These are phyloP conservation scores for Cyberlindnera petersonii DNA, from an alignment of 805 yeast species.

Conservation along the genomic window DNA sequence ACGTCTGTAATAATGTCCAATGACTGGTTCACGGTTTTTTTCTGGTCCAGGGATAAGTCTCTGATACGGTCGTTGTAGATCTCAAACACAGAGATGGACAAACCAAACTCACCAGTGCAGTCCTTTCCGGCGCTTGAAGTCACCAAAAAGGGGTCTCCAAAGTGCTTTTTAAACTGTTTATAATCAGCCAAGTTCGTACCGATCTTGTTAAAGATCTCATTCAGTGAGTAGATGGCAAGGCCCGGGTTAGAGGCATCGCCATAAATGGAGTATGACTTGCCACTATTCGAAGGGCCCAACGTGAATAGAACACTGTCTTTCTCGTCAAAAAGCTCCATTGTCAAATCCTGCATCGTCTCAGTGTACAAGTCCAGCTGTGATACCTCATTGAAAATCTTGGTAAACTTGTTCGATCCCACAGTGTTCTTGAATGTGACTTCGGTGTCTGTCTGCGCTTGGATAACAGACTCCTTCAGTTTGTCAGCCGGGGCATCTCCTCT, in stretches of 20 bases:
- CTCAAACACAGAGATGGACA: conserved; percentile 51
- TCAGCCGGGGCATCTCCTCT: conserved; percentile 19
- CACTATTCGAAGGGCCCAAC: conserved; percentile 52
- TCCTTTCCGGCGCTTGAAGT: conserved; percentile 22
- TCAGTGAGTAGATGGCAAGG: conserved; percentile 33
- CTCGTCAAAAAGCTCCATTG: conserved; percentile 24
- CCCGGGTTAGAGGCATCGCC: conserved; percentile 37
- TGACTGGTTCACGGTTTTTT: conserved; percentile 27
- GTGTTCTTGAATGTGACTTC: conserved; percentile 27
- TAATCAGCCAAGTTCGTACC: conserved; percentile 20
- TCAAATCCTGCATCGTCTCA: conserved; percentile 21
- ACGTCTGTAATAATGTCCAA: conserved; percentile 42
- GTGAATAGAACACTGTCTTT: conserved; percentile 44
- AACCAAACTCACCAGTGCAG: conserved; percentile 29
- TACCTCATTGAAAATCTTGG: conserved; percentile 31
- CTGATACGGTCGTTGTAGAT: conserved; percentile 44
- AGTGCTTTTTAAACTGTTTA: conserved; percentile 16
- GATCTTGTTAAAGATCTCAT: conserved; percentile 31
- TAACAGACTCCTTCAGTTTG: conserved; percentile 14
- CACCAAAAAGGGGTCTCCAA: conserved; percentile 25
- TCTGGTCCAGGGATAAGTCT: conserved; percentile 34
- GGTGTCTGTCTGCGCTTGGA: conserved; percentile 24
- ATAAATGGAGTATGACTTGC: conserved; percentile 40
- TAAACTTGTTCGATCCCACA: conserved; percentile 29
- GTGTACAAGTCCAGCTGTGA: conserved; percentile 37